These are phyloP conservation scores for Capronia americana DNA, from an alignment of 2,329 filamentous ascomycete genomes.

Conservation along the genomic window DNA sequence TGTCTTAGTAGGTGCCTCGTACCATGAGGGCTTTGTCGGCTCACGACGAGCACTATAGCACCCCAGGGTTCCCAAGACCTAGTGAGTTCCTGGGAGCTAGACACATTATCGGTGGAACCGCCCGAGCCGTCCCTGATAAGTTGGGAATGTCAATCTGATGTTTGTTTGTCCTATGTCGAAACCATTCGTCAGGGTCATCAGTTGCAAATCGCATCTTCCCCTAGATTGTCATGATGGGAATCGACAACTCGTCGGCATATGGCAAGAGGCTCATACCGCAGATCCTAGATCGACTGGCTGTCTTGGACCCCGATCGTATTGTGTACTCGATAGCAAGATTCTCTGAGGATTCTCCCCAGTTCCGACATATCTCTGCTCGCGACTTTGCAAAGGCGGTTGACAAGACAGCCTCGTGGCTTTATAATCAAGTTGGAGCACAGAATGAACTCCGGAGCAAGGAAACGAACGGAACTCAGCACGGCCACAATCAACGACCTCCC, in stretches of 20 bases:
- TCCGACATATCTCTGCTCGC: conserved; percentile 14
- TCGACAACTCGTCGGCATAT: not conserved
- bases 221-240: not conserved
- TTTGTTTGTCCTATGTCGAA: too few species aligned
- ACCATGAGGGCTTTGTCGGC: too few species aligned
- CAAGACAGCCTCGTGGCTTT: conserved; percentile 17
- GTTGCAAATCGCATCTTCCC: not conserved
- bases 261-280: conserved; percentile 12
- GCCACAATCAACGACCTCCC: not conserved
- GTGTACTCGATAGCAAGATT: not conserved
- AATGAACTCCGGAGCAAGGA: conserved; percentile 26
- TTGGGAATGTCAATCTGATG: too few species aligned
- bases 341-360: conserved; percentile 40
- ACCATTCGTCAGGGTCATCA: too few species aligned
- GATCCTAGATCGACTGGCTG: conserved; percentile 5
- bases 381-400: conserved; percentile 14
- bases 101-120: too few species aligned
- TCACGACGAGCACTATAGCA: too few species aligned
- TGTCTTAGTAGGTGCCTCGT: too few species aligned
- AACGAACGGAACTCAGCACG: not conserved
- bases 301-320: not conserved
- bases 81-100: too few species aligned
- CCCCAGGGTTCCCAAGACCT: too few species aligned
- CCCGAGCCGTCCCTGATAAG: too few species aligned
- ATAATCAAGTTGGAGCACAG: conserved; percentile 20